A percentile compares a stretch with the other conserved stretches of the same genome.
Conservation (phyloP, 352 stramenopile genomes). For the Albugo laibachii region DNA sequence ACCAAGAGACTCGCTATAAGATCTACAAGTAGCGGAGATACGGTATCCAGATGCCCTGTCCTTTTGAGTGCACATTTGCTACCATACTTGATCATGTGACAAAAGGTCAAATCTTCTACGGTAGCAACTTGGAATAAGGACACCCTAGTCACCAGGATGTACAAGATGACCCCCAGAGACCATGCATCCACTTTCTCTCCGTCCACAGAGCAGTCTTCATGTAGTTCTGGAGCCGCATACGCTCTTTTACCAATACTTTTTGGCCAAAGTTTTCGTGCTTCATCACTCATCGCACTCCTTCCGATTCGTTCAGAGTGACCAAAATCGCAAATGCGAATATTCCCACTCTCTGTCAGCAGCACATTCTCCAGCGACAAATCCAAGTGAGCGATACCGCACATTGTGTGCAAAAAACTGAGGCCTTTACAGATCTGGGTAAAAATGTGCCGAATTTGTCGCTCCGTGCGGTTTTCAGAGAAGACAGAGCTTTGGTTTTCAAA, state of each 20-base stretch:
- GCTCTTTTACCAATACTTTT: slow-evolving; percentile 23
- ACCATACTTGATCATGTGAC: no score
- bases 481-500: slow-evolving; percentile 23
- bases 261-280: slow-evolving; percentile 1
- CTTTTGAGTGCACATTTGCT: no score
- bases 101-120: slow-evolving; percentile 17
- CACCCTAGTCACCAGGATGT: slow-evolving; percentile 38
- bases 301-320: slow-evolving; percentile 45
- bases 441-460: slow-evolving; percentile 17
- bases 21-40: no score
- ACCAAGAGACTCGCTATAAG: no score
- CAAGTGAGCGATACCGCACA: slow-evolving; percentile 71
- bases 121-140: slow-evolving; percentile 23
- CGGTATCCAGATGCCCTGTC: no score
- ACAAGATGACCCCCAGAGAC: slow-evolving; percentile 53
- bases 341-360: slow-evolving; percentile 70
- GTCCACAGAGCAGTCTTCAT: slow-evolving; percentile 13
- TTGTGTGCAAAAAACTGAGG: slow-evolving; percentile 67
- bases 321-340: slow-evolving; percentile 80
- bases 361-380: slow-evolving; percentile 91
- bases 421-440: slow-evolving; percentile 66
- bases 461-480: slow-evolving; percentile 13
- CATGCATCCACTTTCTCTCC: slow-evolving; percentile 39
- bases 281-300: not conserved
- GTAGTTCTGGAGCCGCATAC: slow-evolving; percentile 50